phyloP scores from a whole-genome alignment of 2,329 filamentous ascomycete species.

The Cercospora canescens region DNA sequence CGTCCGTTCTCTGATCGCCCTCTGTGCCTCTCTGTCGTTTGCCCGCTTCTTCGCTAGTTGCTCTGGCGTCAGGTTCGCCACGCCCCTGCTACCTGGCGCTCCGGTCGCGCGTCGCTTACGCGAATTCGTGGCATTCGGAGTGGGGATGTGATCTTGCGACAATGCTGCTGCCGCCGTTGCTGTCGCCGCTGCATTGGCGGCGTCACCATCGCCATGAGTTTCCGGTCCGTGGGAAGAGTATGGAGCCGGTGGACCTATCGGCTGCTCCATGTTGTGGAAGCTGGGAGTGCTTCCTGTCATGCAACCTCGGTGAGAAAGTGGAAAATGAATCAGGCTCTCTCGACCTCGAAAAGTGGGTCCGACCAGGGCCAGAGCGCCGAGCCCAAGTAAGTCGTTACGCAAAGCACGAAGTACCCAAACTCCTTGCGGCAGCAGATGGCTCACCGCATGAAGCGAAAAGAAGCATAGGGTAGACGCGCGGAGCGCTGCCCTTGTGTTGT shows the following conservation, averaged over 20 bases:
- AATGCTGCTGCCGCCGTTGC: slow-evolving; percentile 31
- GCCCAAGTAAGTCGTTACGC: background rate
- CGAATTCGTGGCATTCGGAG: slow-evolving; percentile 26
- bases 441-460: background rate
- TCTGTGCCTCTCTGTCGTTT: slow-evolving; percentile 86
- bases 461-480: background rate
- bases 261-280: slow-evolving; percentile 4
- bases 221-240: slow-evolving; percentile 1
- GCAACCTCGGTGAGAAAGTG: slow-evolving; percentile 1
- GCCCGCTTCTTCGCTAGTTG: slow-evolving; percentile 88
- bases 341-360: background rate
- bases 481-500: background rate
- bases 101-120: slow-evolving; percentile 39
- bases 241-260: background rate
- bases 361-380: background rate
- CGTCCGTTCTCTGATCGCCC: slow-evolving; percentile 80
- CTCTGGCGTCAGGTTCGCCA: slow-evolving; percentile 82
- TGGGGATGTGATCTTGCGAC: slow-evolving; percentile 20
- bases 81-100: slow-evolving; percentile 59
- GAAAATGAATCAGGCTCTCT: slow-evolving; percentile 3
- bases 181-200: slow-evolving; percentile 45
- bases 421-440: background rate
- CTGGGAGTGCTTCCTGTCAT: background rate
- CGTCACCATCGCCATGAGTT: slow-evolving; percentile 30
- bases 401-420: background rate